These are phyloP conservation scores for Draba incana DNA, from an alignment of 345 rosid species.

Conservation along the genomic window DNA sequence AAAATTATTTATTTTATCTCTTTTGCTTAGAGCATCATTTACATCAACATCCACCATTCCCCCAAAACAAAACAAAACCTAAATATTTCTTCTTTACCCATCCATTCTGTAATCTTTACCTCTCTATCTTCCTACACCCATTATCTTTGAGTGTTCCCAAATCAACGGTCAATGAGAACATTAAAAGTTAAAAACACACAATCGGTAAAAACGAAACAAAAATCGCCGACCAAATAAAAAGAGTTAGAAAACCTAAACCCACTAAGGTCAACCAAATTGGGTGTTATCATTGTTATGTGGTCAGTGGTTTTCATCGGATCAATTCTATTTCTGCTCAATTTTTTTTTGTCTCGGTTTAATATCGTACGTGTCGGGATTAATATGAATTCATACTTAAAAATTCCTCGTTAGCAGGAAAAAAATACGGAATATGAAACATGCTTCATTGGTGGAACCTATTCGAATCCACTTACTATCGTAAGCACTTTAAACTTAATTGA, in stretches of 20 bases:
- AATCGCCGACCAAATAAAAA: slow-evolving; percentile 18
- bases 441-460: slow-evolving; percentile 38
- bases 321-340: neutral
- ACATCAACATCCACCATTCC: slow-evolving; percentile 31
- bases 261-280: slow-evolving; percentile 18
- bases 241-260: neutral
- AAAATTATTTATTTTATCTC: slow-evolving; percentile 7
- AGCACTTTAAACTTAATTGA: slow-evolving; percentile 37
- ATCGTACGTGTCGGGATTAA: neutral
- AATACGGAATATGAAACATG: slow-evolving; percentile 5
- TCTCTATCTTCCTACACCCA: slow-evolving; percentile 17
- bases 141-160: slow-evolving; percentile 1
- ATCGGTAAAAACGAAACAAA: neutral
- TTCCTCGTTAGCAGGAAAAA: slow-evolving; percentile 5
- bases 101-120: slow-evolving; percentile 22
- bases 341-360: neutral
- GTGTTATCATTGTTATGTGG: neutral
- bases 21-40: slow-evolving; percentile 29
- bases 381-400: slow-evolving; percentile 1
- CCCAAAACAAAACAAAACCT: neutral
- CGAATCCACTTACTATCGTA: slow-evolving; percentile 23
- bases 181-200: neutral
- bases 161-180: slow-evolving; percentile 26
- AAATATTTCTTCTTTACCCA: slow-evolving; percentile 21
- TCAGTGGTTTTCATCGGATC: neutral